Conservation (phyloP, 2,329 filamentous ascomycete genomes). For the Pyrenophora graminea region DNA sequence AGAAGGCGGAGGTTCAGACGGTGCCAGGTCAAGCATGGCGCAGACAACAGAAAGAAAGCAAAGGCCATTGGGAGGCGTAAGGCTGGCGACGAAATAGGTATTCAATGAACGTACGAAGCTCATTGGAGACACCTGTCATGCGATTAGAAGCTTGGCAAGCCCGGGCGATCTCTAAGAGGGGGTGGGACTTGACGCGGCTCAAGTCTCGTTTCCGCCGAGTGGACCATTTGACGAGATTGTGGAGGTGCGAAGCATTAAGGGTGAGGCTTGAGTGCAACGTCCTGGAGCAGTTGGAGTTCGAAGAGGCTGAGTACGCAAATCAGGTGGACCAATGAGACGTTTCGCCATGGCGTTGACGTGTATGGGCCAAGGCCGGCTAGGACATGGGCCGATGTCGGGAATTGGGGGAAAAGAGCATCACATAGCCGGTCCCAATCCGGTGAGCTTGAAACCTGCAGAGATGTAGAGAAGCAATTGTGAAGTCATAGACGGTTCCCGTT, state of each 20-base stretch:
- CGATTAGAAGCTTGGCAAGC: constrained; percentile 21
- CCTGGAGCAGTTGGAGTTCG: constrained; percentile 40
- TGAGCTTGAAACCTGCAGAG: constrained; percentile 30
- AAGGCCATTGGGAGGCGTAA: constrained; percentile 32
- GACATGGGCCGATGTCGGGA: constrained; percentile 22
- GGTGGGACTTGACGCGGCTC: constrained; percentile 36
- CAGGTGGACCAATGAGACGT: constrained; percentile 31
- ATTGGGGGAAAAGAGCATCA: constrained; percentile 11
- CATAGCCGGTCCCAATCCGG: constrained; percentile 15
- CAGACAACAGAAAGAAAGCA: constrained; percentile 24
- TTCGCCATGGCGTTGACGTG: constrained; percentile 21
- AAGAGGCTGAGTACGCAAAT: constrained; percentile 32
- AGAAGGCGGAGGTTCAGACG: constrained; percentile 41
- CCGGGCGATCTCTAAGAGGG: constrained; percentile 11
- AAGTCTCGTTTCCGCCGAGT: constrained; percentile 31
- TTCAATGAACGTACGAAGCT: constrained; percentile 23
- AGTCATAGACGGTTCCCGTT: constrained; percentile 17
- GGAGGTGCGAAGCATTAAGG: constrained; percentile 21
- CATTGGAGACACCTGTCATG: constrained; percentile 29
- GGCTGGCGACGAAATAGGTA: constrained; percentile 23
- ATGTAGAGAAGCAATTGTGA: constrained; percentile 18
- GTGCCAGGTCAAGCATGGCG: constrained; percentile 28
- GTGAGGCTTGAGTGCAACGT: constrained; percentile 26
- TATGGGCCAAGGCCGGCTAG: constrained; percentile 36
- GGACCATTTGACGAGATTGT: constrained; percentile 23